phyloP scores from a whole-genome alignment of 2,329 filamentous ascomycete species.

The Aspergillus hiratsukae region DNA sequence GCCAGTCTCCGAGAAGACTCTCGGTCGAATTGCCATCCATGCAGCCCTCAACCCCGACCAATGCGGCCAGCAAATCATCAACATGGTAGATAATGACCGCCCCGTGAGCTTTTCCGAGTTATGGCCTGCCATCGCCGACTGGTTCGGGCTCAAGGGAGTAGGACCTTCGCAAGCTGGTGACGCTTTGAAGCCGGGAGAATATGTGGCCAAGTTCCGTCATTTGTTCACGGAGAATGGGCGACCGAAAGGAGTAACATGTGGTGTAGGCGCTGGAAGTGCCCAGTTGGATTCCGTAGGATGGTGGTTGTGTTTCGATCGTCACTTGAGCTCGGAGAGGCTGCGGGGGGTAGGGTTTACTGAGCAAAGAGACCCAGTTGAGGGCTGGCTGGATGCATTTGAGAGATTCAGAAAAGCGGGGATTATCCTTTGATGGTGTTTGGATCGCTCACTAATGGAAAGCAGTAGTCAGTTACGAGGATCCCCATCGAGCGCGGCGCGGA shows the following conservation, averaged over 20 bases:
- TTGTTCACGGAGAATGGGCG: conserved; percentile 25
- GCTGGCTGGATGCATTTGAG: conserved; percentile 44
- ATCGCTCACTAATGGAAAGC: no score
- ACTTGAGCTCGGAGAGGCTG: conserved; percentile 42
- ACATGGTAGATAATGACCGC: conserved; percentile 22
- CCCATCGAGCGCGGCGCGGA: no score
- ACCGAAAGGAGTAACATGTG: conserved; percentile 22
- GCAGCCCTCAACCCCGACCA: conserved; percentile 22
- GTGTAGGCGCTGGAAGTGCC: conserved; percentile 35
- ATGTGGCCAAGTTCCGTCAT: conserved; percentile 24
- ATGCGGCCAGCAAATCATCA: conserved; percentile 24
- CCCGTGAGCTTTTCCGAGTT: conserved; percentile 22
- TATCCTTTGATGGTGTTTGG: conserved; percentile 25
- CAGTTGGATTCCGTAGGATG: conserved; percentile 44
- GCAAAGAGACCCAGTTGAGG: conserved; percentile 34
- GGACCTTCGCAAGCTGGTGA: conserved; percentile 9
- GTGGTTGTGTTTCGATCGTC: conserved; percentile 47
- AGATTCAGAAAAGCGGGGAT: conserved; percentile 41
- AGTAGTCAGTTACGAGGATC: no score
- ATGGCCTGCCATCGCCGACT: conserved; percentile 26
- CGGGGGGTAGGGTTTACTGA: conserved; percentile 38
- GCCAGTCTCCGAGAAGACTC: conserved; percentile 23
- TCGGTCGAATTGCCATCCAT: conserved; percentile 25
- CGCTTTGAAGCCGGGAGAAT: conserved; percentile 13
- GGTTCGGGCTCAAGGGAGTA: conserved; percentile 27